Base-by-base conservation (phyloP, 306 rosid species). In the Geum urbanum region DNA sequence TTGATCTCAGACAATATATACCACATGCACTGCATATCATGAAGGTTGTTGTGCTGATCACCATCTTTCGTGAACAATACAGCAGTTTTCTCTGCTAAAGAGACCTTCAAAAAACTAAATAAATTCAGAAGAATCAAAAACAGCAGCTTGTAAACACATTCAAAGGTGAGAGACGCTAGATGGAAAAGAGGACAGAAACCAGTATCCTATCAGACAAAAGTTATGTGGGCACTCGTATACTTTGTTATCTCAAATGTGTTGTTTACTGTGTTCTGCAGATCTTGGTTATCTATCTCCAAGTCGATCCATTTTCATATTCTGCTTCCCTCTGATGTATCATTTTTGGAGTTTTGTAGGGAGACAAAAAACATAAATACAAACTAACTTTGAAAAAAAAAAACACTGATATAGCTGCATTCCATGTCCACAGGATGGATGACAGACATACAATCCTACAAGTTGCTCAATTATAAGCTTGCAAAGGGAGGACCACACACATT, bases 1-100 rank as follows among this genome's bases (percentile, higher is more conserved):
- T 60, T 15, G 77, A 72, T 72, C 64, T 49, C 16, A 67, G 63
- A 66, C 41, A 77, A 49, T 76, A 84, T 96, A 9, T 24, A 90
- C 97, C 99, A 95, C 97, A 95, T 95, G 97, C 99, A 95, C 85
- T 95, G 99, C 99, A 95, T 95, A 83, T 95, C 99, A 82, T 95
- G 97, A 55, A 95, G 96, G 78, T 95, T 95, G 83, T 87, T 95
- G 81, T 95, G 95, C 74, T 91, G 97, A 76, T 95, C 99, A 62
- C 99, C 99, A 8, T 95, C 99, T 84, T 95, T 95, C 7, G 99
- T 95, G 85, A 95, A 95, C 79, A 95, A 79, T 47, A 89, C 96
- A 72, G 99, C 99, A 78, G 96, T 95, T 87, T 86, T 91, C 78
- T 91, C 99, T 1, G 97, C 99, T 80, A 91, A 87, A 79, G 90